Evolutionary conservation across 257 asterid species (phyloP).

Genomic region (Striga asiatica): DNA sequence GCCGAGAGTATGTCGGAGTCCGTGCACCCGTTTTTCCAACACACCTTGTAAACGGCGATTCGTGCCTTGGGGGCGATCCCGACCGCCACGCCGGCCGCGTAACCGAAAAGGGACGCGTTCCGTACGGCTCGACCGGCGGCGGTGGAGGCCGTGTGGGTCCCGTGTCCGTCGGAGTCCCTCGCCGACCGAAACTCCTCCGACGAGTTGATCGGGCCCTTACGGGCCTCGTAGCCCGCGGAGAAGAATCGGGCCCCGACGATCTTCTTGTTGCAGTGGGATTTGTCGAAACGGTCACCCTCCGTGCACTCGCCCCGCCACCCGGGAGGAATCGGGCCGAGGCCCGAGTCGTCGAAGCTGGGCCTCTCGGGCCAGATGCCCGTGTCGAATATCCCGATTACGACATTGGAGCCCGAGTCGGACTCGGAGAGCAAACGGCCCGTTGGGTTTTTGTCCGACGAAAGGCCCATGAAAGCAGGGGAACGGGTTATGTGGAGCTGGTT

Average conservation of each 20-base stretch:
- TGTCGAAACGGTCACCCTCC: constrained; percentile 42
- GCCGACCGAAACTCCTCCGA: constrained; percentile 42
- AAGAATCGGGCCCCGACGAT: constrained; percentile 68
- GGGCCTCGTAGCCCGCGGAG: constrained; percentile 43
- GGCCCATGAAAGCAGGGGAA: constrained; percentile 57
- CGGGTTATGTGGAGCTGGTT: constrained; percentile 69
- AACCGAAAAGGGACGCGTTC: constrained; percentile 61
- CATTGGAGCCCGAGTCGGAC: constrained; percentile 62
- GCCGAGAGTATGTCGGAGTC: constrained; percentile 81
- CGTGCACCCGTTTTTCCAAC: constrained; percentile 76
- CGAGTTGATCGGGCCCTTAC: constrained; percentile 17
- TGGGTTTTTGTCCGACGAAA: constrained; percentile 12
- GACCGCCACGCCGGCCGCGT: constrained; percentile 53
- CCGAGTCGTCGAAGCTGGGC: constrained; percentile 59
- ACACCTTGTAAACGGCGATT: constrained; percentile 57
- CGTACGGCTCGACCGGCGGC: constrained; percentile 68
- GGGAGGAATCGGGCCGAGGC: constrained; percentile 51
- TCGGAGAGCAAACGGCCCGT: constrained; percentile 16
- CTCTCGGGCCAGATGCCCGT: constrained; percentile 81
- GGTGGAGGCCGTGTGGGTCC: constrained; percentile 87
- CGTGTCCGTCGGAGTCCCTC: constrained; percentile 68
- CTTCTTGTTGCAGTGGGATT: constrained; percentile 46
- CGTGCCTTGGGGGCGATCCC: constrained; percentile 87
- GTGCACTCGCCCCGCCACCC: constrained; percentile 66
- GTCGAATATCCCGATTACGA: constrained; percentile 59